Conservation (phyloP, 139 green algal species). For the Deuterostichococcus epilithicus region DNA sequence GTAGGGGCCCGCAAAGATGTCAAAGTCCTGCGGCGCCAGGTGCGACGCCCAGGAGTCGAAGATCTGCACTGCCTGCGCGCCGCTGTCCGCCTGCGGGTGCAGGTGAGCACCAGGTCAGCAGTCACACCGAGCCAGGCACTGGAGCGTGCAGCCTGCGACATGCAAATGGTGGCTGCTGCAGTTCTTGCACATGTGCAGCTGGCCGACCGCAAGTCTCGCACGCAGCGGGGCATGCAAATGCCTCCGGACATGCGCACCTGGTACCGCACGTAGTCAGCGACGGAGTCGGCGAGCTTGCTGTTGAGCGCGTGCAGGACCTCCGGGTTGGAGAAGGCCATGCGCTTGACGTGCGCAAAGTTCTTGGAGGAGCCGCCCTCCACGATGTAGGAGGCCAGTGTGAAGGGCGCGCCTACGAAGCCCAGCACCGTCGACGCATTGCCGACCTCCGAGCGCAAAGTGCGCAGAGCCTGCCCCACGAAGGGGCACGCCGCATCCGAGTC, state of each 20-base stretch:
- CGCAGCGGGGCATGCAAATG: too few relatives aligned
- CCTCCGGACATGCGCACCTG: conserved; percentile 48
- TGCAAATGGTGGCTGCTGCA: neutral
- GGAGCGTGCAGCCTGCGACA: too few relatives aligned
- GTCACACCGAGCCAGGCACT: too few relatives aligned
- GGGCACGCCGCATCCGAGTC: conserved; percentile 63
- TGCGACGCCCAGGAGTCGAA: conserved; percentile 93
- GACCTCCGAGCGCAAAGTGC: conserved; percentile 63
- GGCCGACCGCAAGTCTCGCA: neutral
- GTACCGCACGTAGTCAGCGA: conserved; percentile 89
- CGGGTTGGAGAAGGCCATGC: conserved; percentile 73
- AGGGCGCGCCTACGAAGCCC: conserved; percentile 90
- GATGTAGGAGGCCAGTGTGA: conserved; percentile 94
- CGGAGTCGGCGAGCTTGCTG: conserved; percentile 80
- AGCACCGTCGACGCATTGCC: conserved; percentile 75
- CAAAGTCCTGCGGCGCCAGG: conserved; percentile 86
- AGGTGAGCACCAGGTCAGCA: too few relatives aligned
- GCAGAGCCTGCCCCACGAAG: conserved; percentile 84
- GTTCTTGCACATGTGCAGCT: neutral
- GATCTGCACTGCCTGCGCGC: conserved; percentile 89
- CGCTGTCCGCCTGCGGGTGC: conserved; percentile 70
- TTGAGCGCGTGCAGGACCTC: conserved; percentile 59
- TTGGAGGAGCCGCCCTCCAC: conserved; percentile 73
- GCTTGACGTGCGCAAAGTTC: conserved; percentile 87
- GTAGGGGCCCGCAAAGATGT: conserved; percentile 85